These are phyloP conservation scores for Venturiaceae sp. DNA, from an alignment of 2,329 filamentous ascomycete genomes.

Conservation along the genomic window DNA sequence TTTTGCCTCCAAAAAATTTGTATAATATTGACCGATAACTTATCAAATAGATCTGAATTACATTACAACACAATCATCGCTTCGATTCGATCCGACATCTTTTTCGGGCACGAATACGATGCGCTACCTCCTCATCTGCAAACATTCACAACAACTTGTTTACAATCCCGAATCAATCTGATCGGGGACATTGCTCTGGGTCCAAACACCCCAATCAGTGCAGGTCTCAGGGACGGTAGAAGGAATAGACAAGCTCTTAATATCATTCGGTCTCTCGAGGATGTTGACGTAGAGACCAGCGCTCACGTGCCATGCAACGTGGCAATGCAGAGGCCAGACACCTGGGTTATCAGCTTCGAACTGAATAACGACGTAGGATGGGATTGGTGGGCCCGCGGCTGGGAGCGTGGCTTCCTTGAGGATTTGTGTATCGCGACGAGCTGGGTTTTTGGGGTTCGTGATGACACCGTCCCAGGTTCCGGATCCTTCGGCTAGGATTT, in stretches of 20 bases:
- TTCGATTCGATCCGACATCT: no score
- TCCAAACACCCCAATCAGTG: constrained; percentile 20
- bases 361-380: constrained; percentile 33
- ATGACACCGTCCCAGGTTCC: constrained; percentile 26
- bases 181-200: constrained; percentile 15
- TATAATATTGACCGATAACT: no score
- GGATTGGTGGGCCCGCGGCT: constrained; percentile 13
- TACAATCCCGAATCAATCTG: constrained; percentile 24
- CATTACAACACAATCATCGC: not conserved
- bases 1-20: no score
- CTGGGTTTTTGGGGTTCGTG: constrained; percentile 36
- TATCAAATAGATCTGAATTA: no score
- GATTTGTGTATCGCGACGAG: constrained; percentile 41
- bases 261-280: constrained; percentile 29
- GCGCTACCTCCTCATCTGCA: not conserved
- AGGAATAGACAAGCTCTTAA: constrained; percentile 33
- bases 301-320: constrained; percentile 41
- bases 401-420: constrained; percentile 19
- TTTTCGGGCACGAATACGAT: no score
- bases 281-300: constrained; percentile 31
- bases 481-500: constrained; percentile 47
- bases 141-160: not conserved
- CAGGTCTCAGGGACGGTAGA: constrained; percentile 43
- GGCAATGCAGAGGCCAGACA: constrained; percentile 37
- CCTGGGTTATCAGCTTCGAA: constrained; percentile 42